Conservation (phyloP, 352 stramenopile genomes). For the Peronosclerospora sorghi region DNA sequence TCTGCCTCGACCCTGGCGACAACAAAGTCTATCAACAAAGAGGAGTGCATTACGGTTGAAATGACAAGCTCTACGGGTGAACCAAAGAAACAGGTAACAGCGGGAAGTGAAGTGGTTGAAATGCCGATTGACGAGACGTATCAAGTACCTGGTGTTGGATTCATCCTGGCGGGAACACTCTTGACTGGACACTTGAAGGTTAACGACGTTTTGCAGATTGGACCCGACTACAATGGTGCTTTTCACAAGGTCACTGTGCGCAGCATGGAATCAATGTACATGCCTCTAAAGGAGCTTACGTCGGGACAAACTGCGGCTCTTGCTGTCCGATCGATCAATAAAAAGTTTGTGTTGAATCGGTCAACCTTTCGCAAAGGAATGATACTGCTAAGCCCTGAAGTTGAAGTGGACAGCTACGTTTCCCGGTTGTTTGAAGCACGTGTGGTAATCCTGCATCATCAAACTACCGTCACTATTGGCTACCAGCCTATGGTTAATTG, state of each 20-base stretch:
- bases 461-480: slow-evolving; percentile 88
- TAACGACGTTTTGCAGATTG: slow-evolving; percentile 83
- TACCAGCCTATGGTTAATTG: slow-evolving; percentile 94
- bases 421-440: slow-evolving; percentile 86
- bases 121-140: slow-evolving; percentile 86
- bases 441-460: slow-evolving; percentile 91
- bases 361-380: slow-evolving; percentile 89
- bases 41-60: slow-evolving; percentile 20
- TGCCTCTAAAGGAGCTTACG: slow-evolving; percentile 80
- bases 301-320: slow-evolving; percentile 81
- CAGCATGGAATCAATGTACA: slow-evolving; percentile 86
- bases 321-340: slow-evolving; percentile 82
- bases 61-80: slow-evolving; percentile 3
- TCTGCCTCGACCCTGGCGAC: slow-evolving; percentile 44
- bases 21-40: slow-evolving; percentile 47
- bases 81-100: slow-evolving; percentile 9
- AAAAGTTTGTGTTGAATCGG: slow-evolving; percentile 73
- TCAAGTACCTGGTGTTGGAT: slow-evolving; percentile 89
- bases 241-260: slow-evolving; percentile 83
- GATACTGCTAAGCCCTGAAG: slow-evolving; percentile 77
- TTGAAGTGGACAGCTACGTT: slow-evolving; percentile 66
- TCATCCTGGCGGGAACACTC: slow-evolving; percentile 90
- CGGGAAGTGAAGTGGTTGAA: slow-evolving; percentile 43
- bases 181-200: slow-evolving; percentile 84
- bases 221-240: slow-evolving; percentile 80